phyloP scores from a whole-genome alignment of 179 eudicot genomes.

The Camellia oleifera region DNA sequence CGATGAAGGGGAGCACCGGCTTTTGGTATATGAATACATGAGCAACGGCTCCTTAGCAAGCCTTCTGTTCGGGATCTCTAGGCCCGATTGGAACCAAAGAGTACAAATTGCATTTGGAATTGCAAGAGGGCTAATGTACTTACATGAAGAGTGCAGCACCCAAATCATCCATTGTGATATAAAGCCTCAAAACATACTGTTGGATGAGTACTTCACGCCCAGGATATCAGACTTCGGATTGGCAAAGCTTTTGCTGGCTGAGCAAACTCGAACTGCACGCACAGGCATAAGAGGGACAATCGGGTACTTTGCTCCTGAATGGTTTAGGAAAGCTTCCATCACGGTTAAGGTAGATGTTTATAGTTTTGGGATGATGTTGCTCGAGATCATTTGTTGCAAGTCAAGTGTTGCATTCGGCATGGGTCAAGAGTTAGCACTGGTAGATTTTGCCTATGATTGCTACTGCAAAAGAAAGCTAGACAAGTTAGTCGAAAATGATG shows the following conservation, averaged over 20 bases:
- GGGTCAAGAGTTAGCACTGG: background rate
- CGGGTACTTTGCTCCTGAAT: conserved; percentile 21
- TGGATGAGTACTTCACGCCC: conserved; percentile 15
- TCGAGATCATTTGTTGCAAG: conserved; percentile 11
- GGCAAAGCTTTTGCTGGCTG: conserved; percentile 12
- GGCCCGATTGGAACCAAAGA: conserved; percentile 26
- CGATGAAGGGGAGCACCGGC: conserved; percentile 21
- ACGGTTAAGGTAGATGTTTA: conserved; percentile 1
- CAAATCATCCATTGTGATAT: conserved; percentile 20
- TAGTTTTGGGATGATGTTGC: conserved; percentile 9
- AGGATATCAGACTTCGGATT: conserved; percentile 16
- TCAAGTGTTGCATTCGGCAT: background rate
- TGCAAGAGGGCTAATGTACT: conserved; percentile 17
- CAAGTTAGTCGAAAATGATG: conserved; percentile 4
- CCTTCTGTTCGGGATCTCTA: conserved; percentile 17
- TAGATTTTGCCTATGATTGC: conserved; percentile 1
- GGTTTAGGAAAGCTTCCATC: conserved; percentile 7
- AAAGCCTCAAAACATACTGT: conserved; percentile 15
- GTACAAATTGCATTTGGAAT: conserved; percentile 18
- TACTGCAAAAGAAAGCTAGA: background rate
- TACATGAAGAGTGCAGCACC: conserved; percentile 22
- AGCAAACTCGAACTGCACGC: conserved; percentile 8
- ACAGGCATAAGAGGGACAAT: conserved; percentile 23
- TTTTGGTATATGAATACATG: conserved; percentile 29
- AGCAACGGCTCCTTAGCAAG: conserved; percentile 23